A percentile compares a stretch with the other conserved stretches of the same genome.
Conservation (phyloP, 495 filamentous ascomycete species). For the Aspergillus bertholletiae region DNA sequence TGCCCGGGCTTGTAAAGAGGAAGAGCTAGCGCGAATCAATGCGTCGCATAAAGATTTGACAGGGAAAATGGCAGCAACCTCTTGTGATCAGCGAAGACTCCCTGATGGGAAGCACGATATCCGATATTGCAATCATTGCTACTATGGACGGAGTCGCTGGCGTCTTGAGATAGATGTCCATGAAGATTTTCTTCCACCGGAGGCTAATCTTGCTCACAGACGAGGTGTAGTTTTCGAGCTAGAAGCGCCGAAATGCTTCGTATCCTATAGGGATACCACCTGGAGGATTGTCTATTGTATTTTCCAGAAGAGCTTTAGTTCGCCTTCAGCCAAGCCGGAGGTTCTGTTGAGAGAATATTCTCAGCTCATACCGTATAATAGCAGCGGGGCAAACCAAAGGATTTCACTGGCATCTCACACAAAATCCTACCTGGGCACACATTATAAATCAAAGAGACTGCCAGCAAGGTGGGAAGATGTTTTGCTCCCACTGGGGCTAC, state of each 20-base stretch:
- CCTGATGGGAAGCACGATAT: slow-evolving; percentile 26
- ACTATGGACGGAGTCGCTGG: slow-evolving; percentile 23
- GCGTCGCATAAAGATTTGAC: slow-evolving; percentile 35
- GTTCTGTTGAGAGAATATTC: slow-evolving; percentile 21
- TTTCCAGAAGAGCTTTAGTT: slow-evolving; percentile 13
- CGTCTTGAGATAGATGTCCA: slow-evolving; percentile 49
- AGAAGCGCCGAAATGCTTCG: slow-evolving; percentile 36
- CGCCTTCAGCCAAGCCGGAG: not conserved
- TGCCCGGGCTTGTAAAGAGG: slow-evolving; percentile 28
- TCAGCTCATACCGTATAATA: slow-evolving; percentile 22
- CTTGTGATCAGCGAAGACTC: slow-evolving; percentile 19
- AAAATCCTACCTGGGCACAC: slow-evolving; percentile 42
- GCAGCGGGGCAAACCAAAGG: slow-evolving; percentile 9
- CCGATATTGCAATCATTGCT: slow-evolving; percentile 32
- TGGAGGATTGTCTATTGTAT: slow-evolving; percentile 41
- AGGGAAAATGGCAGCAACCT: slow-evolving; percentile 25
- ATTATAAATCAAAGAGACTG: slow-evolving; percentile 28
- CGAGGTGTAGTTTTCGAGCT: slow-evolving; percentile 58
- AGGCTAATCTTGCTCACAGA: slow-evolving; percentile 14
- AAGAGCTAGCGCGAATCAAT: slow-evolving; percentile 34
- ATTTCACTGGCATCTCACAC: slow-evolving; percentile 35
- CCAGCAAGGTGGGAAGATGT: slow-evolving; percentile 19
- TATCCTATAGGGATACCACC: slow-evolving; percentile 51
- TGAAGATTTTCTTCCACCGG: slow-evolving; percentile 57
- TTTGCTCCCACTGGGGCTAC: slow-evolving; percentile 17